Evolutionary conservation across 106 monocot genomes (phyloP).

Genomic region (Cymbidium sinense): DNA sequence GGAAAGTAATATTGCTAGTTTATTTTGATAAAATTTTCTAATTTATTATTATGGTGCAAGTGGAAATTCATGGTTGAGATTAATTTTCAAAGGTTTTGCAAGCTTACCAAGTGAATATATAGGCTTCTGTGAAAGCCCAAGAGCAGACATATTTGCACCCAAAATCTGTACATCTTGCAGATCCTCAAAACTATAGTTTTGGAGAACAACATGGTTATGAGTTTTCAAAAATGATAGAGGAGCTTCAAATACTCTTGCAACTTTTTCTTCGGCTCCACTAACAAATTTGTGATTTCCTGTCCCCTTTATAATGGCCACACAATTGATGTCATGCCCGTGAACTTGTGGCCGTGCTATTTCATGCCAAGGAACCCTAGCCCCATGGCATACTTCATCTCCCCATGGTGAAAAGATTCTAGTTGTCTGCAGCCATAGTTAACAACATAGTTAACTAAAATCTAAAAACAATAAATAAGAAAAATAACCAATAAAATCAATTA

Average conservation of each 20-base stretch:
- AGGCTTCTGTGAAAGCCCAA: slow-evolving; percentile 97
- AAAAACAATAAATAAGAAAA: not conserved
- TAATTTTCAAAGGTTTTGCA: not conserved
- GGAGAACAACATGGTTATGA: slow-evolving; percentile 37
- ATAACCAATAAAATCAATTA: not conserved
- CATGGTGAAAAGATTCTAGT: slow-evolving; percentile 83
- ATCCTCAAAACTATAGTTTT: slow-evolving; percentile 34
- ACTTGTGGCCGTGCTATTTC: slow-evolving; percentile 98
- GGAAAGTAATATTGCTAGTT: not conserved
- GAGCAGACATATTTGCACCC: slow-evolving; percentile 99
- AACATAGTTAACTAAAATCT: not conserved
- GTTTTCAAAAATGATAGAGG: slow-evolving; percentile 95
- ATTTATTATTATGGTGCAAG: not conserved
- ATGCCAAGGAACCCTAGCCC: slow-evolving; percentile 46
- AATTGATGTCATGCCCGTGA: slow-evolving; percentile 98
- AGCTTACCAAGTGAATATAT: slow-evolving; percentile 69
- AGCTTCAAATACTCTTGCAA: slow-evolving; percentile 91
- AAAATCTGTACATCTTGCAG: slow-evolving; percentile 58
- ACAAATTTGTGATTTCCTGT: slow-evolving; percentile 86
- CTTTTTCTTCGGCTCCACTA: slow-evolving; percentile 99
- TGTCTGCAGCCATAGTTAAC: slow-evolving; percentile 40
- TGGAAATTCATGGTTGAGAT: not conserved
- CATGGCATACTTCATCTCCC: slow-evolving; percentile 26
- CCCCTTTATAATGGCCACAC: slow-evolving; percentile 63
- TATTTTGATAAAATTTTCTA: not conserved